phyloP scores from a whole-genome alignment of 768 basidiomycete genomes.

The Collybiopsis luxurians region DNA sequence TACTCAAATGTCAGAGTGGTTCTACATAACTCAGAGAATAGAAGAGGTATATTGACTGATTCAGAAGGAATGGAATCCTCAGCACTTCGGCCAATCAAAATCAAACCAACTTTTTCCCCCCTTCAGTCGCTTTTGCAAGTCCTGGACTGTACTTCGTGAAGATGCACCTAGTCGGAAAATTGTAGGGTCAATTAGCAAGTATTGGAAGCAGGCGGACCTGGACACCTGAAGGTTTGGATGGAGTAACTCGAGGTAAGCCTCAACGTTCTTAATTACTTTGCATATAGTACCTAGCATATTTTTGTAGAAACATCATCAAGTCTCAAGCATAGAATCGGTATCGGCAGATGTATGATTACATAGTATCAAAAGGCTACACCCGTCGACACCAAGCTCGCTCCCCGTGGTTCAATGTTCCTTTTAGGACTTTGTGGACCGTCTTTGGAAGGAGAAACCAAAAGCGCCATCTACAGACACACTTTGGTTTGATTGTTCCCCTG shows the following conservation, averaged over 20 bases:
- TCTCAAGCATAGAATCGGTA: constrained; percentile 50
- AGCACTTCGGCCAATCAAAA: constrained; percentile 72
- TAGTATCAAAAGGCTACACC: constrained; percentile 63
- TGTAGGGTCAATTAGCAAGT: constrained; percentile 74
- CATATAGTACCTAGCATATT: too few species aligned
- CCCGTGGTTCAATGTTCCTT: constrained; percentile 66
- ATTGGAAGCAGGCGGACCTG: constrained; percentile 50
- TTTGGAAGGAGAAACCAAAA: constrained; percentile 76
- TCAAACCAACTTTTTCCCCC: constrained; percentile 3
- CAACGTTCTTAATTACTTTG: too few species aligned
- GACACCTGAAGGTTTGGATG: constrained; percentile 69
- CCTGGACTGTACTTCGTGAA: constrained; percentile 66
- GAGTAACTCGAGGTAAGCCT: constrained; percentile 68
- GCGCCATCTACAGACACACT: constrained; percentile 66
- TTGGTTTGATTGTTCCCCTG: too few species aligned
- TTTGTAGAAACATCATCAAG: constrained; percentile 17
- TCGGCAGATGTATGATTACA: constrained; percentile 85
- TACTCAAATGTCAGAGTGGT: too few species aligned
- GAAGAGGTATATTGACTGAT: constrained; percentile 64
- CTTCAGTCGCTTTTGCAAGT: constrained; percentile 8
- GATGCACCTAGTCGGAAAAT: constrained; percentile 87
- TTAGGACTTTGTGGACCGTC: constrained; percentile 79
- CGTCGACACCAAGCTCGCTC: constrained; percentile 53
- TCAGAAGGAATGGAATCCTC: constrained; percentile 47
- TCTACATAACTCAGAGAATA: too few species aligned